A percentile compares a stretch with the other conserved stretches of the same genome.
Conservation (phyloP, 192 early-diverging fungal species). For the Backusella psychrophila region DNA sequence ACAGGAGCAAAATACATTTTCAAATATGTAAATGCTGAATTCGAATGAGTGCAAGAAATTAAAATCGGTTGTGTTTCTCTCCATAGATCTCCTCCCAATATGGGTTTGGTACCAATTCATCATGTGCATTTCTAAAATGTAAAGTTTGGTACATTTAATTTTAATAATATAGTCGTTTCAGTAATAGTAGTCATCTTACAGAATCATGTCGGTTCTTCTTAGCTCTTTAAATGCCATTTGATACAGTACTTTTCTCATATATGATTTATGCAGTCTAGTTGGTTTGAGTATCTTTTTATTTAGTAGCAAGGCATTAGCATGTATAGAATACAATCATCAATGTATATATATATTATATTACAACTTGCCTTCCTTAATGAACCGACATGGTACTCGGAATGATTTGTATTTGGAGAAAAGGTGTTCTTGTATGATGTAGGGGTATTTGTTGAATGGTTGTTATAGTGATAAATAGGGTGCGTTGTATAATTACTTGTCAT, state of each 20-base stretch:
- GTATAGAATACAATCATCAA: neutral
- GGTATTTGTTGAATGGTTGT: neutral
- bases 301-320: neutral
- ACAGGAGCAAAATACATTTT: neutral
- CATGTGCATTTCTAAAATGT: neutral
- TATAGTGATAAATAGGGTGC: neutral
- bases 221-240: neutral
- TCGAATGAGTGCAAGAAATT: neutral
- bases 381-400: neutral
- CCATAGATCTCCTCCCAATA: slow-evolving; percentile 3
- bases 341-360: neutral
- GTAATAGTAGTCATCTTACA: neutral
- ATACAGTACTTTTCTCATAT: neutral
- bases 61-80: neutral
- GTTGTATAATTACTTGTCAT: neutral
- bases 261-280: neutral
- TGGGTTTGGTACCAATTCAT: neutral
- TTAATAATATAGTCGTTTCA: neutral
- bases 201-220: neutral
- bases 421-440: neutral
- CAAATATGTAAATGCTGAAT: neutral
- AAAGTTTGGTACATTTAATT: neutral
- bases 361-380: neutral
- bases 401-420: neutral
- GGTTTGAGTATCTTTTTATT: neutral